Conservation (phyloP, 257 asterid species). For the Nicotiana tomentosiformis region DNA sequence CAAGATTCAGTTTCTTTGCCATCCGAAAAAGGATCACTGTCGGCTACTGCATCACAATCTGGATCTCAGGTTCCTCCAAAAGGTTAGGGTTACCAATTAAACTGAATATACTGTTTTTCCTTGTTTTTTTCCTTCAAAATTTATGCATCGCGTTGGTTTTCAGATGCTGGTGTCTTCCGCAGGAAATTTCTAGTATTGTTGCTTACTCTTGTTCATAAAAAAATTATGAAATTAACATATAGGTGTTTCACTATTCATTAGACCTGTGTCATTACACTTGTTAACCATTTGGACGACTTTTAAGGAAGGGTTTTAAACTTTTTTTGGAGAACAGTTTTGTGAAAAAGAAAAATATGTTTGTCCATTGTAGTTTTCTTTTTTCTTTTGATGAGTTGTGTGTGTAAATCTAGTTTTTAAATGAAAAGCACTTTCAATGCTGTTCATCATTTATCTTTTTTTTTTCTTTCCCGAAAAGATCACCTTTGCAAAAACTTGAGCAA, state of each 20-base stretch:
- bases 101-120: neutral
- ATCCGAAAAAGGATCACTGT: conserved; percentile 40
- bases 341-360: neutral
- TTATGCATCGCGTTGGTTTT: neutral
- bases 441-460: neutral
- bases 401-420: neutral
- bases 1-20: conserved; percentile 30
- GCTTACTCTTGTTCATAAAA: too few relatives aligned
- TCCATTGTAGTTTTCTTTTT: too few relatives aligned
- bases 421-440: neutral
- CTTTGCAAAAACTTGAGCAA: neutral
- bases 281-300: neutral
- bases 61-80: conserved; percentile 29
- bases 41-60: conserved; percentile 31
- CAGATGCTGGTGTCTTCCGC: neutral
- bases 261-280: neutral
- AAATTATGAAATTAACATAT: too few relatives aligned
- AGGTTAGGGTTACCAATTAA: conserved; percentile 25
- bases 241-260: neutral
- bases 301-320: neutral
- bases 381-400: neutral
- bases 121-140: neutral
- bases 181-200: neutral
- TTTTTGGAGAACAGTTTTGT: too few relatives aligned
- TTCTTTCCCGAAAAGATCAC: neutral